Conservation (phyloP, 176 grass and related monocot species). For the Hordeum vulgare region DNA sequence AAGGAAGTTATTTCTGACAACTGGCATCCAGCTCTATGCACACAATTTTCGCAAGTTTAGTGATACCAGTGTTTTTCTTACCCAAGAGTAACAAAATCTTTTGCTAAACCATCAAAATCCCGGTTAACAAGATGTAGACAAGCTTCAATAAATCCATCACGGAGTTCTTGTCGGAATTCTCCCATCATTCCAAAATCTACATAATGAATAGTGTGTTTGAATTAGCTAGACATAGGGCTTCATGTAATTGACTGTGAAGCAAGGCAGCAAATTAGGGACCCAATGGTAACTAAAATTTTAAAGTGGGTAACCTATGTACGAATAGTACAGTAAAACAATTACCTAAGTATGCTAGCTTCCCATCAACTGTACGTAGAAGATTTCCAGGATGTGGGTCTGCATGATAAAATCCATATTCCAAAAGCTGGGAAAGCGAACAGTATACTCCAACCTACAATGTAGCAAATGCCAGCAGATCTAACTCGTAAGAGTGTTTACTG, state of each 20-base stretch:
- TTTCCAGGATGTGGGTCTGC: slow-evolving; percentile 99
- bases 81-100: slow-evolving; percentile 97
- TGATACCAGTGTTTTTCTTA: slow-evolving; percentile 34
- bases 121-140: slow-evolving; percentile 98
- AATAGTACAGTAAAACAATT: slow-evolving; percentile 9
- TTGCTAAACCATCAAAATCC: slow-evolving; percentile 98
- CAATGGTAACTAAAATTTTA: neutral
- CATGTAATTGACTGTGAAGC: neutral
- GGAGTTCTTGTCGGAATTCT: slow-evolving; percentile 85
- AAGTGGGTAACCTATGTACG: neutral
- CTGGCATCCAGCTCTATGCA: neutral
- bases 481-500: neutral
- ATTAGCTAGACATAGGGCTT: slow-evolving; percentile 12
- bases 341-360: slow-evolving; percentile 96
- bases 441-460: slow-evolving; percentile 85
- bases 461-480: slow-evolving; percentile 13
- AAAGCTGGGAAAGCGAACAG: slow-evolving; percentile 95
- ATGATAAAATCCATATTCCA: slow-evolving; percentile 98
- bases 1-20: neutral
- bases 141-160: slow-evolving; percentile 94
- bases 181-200: slow-evolving; percentile 99
- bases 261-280: slow-evolving; percentile 2
- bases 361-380: slow-evolving; percentile 81
- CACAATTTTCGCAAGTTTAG: neutral
- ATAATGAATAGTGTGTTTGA: slow-evolving; percentile 30